Base-by-base conservation (phyloP, 2,329 filamentous ascomycete genomes). In the Cyphellophora europaea region DNA sequence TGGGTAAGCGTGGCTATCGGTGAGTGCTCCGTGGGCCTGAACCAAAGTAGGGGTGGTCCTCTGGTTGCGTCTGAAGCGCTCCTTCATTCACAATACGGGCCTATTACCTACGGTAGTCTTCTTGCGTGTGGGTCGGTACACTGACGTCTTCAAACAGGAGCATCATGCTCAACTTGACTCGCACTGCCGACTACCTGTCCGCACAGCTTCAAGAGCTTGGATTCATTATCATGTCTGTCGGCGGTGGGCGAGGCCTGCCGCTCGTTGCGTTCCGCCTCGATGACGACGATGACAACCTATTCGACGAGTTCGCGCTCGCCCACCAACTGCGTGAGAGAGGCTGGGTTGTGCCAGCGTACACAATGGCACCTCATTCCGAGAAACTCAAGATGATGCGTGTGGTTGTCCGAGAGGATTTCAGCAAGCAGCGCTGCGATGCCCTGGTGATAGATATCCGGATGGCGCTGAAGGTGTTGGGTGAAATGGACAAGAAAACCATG, bases 271-370 rank as follows among this genome's bases (percentile, higher is more conserved):
- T 91, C 69, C 79, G 87, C 36, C 71, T 95, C 5, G 62, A 77
- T 32, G 65, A 72, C 18, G 63, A 69, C 25, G 55, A 65, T 5
- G 62, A 64, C 4, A 68, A 75, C 16, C 60, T 69, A 34, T 86
- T 74, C 50, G 80, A 86, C 51, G 82, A 88, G 58, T 88, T 87
- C 42, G 72, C 80, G 1, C 63, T 87, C 27, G 88, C 89, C 1
- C 87, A 93, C 55, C 82, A 87, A 58, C 74, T 95, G 16, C 81
- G 89, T 33, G 78, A 84, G 45, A 76, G 87, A 19, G 84, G 85
- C 28, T 96, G 89, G 89, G 82, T 95, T 18, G 84, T 95, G 0
- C 89, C 89, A 0, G 89, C 89, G 0, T 96, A 96, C 63, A 96
- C 88, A 25, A 95, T 95, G 89, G 89, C 89, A 1, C 88, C 88